Evolutionary conservation across 2,329 filamentous ascomycete species (phyloP).

Genomic region (Fusarium mexicanum): DNA sequence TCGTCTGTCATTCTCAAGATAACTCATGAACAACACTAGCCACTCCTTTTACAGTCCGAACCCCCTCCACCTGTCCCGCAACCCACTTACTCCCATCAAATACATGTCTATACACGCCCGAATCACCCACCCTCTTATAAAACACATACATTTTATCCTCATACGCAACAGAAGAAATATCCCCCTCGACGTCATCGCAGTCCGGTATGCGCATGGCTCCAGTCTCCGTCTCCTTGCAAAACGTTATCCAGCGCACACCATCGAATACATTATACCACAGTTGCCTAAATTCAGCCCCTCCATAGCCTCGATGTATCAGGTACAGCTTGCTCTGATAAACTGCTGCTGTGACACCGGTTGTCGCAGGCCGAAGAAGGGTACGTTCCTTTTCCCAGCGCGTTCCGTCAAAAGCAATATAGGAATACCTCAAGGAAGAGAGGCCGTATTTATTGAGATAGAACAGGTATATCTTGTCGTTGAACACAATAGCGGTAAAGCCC

Average conservation of each 20-base stretch:
- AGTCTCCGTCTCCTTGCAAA: too few relatives aligned
- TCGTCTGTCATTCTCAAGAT: not conserved
- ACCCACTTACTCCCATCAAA: not conserved
- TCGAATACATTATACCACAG: not conserved
- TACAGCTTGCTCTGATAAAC: not conserved
- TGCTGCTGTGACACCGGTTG: not conserved
- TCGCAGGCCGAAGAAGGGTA: rapidly evolving
- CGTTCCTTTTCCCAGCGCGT: not conserved
- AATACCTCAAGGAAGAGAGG: rapidly evolving
- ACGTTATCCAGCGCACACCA: too few relatives aligned
- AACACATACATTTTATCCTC: not conserved
- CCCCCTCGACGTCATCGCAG: not conserved
- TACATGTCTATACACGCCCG: not conserved
- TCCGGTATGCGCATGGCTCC: too few relatives aligned
- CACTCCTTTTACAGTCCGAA: not conserved
- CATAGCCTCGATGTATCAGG: not conserved
- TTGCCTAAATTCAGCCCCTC: rapidly evolving
- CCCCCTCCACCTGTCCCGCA: rapidly evolving
- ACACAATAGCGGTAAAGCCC: not conserved
- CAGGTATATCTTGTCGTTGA: not conserved
- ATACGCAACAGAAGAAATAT: not conserved
- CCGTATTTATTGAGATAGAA: not conserved
- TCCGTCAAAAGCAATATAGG: not conserved
- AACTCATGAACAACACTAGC: not conserved
- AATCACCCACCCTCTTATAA: not conserved